A percentile compares a stretch with the other conserved stretches of the same genome.
Conservation (phyloP, 2,329 filamentous ascomycete genomes). For the Eutypa lata region DNA sequence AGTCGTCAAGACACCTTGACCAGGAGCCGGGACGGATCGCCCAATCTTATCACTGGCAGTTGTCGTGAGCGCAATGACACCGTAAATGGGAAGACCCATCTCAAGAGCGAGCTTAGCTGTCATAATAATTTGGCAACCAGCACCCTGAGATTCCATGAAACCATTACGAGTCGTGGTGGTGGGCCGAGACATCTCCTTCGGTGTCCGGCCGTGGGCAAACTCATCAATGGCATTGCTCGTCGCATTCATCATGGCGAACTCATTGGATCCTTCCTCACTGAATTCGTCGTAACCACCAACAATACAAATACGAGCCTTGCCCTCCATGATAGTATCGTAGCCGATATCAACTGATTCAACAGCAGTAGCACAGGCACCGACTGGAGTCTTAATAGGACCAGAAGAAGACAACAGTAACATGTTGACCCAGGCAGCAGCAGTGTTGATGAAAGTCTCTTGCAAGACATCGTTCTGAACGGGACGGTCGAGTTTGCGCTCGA, state of each 20-base stretch:
- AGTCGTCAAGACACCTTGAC: constrained; percentile 93
- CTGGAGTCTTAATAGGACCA: constrained; percentile 96
- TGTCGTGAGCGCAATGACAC: constrained; percentile 86
- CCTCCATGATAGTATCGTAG: constrained; percentile 97
- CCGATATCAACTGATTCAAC: constrained; percentile 97
- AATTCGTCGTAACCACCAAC: constrained; percentile 99
- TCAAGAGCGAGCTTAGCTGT: constrained; percentile 91
- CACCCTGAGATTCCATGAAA: constrained; percentile 99
- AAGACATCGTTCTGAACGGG: constrained; percentile 98
- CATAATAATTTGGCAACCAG: constrained; percentile 98
- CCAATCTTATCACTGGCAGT: constrained; percentile 99
- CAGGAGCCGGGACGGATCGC: constrained; percentile 91
- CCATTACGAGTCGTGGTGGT: constrained; percentile 95
- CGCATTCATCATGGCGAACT: constrained; percentile 99
- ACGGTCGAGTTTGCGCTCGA: constrained; percentile 93
- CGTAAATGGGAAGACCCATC: constrained; percentile 98
- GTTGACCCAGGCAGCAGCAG: constrained; percentile 99
- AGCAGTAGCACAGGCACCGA: constrained; percentile 94
- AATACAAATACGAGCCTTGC: constrained; percentile 95
- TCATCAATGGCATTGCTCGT: constrained; percentile 98
- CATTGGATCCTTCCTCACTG: constrained; percentile 97
- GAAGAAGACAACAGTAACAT: constrained; percentile 97
- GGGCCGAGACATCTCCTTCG: constrained; percentile 95
- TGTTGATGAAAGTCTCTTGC: constrained; percentile 99
- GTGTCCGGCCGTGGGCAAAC: constrained; percentile 90